These are phyloP conservation scores for Vitis labrusca DNA, from an alignment of 164 flowering plant genomes.

Conservation along the genomic window DNA sequence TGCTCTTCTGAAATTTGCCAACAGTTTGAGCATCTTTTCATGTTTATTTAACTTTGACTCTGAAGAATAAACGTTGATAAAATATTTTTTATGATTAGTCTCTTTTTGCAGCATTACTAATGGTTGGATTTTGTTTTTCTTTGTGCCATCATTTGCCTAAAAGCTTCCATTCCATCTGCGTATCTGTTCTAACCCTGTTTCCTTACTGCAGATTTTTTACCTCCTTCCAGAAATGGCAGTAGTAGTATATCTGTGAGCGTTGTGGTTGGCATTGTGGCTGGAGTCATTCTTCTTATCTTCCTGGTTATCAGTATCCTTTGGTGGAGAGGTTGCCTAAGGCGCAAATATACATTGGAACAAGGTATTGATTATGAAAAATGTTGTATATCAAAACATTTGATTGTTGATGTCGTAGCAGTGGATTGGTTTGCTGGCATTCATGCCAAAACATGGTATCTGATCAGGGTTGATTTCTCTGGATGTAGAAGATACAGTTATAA, in stretches of 20 bases:
- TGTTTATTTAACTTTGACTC: too few relatives aligned
- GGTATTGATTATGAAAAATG: constrained; percentile 8
- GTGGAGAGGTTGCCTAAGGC: constrained; percentile 41
- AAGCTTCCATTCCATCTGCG: background rate
- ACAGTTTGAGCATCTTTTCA: too few relatives aligned
- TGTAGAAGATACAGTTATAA: too few relatives aligned
- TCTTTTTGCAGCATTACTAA: background rate
- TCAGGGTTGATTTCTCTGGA: background rate
- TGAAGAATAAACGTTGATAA: too few relatives aligned
- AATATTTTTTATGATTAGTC: background rate
- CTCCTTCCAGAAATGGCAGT: constrained; percentile 13
- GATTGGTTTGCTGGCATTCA: too few relatives aligned
- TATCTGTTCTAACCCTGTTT: background rate
- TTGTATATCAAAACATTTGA: too few relatives aligned
- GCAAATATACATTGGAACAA: constrained; percentile 17
- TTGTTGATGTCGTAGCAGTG: too few relatives aligned
- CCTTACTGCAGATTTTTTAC: constrained; percentile 17
- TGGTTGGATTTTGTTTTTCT: background rate
- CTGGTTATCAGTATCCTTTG: constrained; percentile 38
- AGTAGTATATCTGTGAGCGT: constrained; percentile 26
- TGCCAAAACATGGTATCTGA: background rate
- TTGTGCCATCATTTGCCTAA: background rate
- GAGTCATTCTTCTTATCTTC: constrained; percentile 12
- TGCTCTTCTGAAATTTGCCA: too few relatives aligned
- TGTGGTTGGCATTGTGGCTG: constrained; percentile 38